These are phyloP conservation scores for Salix viminalis DNA, from an alignment of 345 rosid genomes.

Conservation along the genomic window DNA sequence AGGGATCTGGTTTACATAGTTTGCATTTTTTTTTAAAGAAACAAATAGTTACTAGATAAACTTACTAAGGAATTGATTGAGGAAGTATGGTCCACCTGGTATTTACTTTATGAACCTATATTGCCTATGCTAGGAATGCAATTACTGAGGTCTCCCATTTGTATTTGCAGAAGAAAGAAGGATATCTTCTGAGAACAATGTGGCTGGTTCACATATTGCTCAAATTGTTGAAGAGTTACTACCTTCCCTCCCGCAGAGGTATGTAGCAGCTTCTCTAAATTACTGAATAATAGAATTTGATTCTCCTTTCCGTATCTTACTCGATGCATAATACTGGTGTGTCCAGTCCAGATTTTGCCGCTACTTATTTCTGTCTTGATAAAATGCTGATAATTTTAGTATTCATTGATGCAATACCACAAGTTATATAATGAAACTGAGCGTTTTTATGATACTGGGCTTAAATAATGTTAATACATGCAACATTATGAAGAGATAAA, in stretches of 20 bases:
- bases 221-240: conserved; percentile 34
- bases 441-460: background rate
- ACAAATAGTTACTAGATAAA: background rate
- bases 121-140: background rate
- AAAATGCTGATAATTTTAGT: background rate
- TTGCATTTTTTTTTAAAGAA: background rate
- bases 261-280: background rate
- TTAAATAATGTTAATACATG: background rate
- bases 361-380: background rate
- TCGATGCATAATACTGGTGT: background rate
- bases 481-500: no score
- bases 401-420: background rate
- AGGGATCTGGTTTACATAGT: no score
- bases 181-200: conserved; percentile 19
- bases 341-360: background rate
- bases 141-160: background rate
- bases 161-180: conserved; percentile 27
- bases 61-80: background rate
- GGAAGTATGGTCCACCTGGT: background rate
- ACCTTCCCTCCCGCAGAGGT: conserved; percentile 55
- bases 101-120: background rate
- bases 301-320: background rate
- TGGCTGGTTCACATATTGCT: conserved; percentile 19
- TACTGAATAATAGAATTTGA: background rate
- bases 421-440: background rate